These are phyloP conservation scores for Alternaria metachromatica DNA, from an alignment of 2,329 filamentous ascomycete genomes.

Conservation along the genomic window DNA sequence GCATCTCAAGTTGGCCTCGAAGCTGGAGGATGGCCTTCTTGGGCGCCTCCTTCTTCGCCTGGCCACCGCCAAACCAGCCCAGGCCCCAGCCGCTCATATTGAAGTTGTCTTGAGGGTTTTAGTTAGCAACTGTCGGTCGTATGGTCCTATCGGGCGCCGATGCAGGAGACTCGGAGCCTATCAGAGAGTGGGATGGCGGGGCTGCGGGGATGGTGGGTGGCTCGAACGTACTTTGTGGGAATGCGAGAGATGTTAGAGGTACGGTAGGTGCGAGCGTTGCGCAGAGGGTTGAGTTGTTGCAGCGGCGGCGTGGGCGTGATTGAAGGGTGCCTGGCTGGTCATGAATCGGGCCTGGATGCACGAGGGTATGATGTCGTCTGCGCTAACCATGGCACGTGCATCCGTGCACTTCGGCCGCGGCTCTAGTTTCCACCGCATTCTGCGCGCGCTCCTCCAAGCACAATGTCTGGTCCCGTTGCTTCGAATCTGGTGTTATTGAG, in stretches of 20 bases:
- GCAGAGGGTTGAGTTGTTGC: slow-evolving; percentile 10
- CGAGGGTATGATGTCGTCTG: slow-evolving; percentile 35
- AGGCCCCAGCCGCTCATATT: slow-evolving; percentile 56
- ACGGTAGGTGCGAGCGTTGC: neutral
- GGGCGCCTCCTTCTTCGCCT: slow-evolving; percentile 87
- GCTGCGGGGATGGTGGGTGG: slow-evolving; percentile 16
- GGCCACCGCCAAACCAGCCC: slow-evolving; percentile 87
- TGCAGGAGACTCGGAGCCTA: slow-evolving; percentile 12
- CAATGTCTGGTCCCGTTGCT: slow-evolving; percentile 61
- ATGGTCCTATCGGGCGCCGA: neutral
- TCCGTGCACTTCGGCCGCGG: slow-evolving; percentile 21
- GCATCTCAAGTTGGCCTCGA: slow-evolving; percentile 91
- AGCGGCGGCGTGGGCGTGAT: slow-evolving; percentile 16
- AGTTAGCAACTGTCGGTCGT: slow-evolving; percentile 2
- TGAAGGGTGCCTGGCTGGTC: slow-evolving; percentile 25
- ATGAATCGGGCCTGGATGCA: slow-evolving; percentile 26
- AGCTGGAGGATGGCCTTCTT: slow-evolving; percentile 95
- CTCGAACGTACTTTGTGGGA: slow-evolving; percentile 20
- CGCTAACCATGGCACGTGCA: slow-evolving; percentile 28
- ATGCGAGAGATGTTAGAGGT: neutral
- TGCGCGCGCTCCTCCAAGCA: neutral
- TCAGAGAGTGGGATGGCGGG: slow-evolving; percentile 24
- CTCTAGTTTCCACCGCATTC: slow-evolving; percentile 18
- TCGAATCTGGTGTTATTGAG: slow-evolving; percentile 57
- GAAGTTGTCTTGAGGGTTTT: neutral